A percentile compares a stretch with the other conserved stretches of the same genome.
Evolutionary conservation across 306 rosid species (phyloP).

Genomic region (Senna siamea): DNA sequence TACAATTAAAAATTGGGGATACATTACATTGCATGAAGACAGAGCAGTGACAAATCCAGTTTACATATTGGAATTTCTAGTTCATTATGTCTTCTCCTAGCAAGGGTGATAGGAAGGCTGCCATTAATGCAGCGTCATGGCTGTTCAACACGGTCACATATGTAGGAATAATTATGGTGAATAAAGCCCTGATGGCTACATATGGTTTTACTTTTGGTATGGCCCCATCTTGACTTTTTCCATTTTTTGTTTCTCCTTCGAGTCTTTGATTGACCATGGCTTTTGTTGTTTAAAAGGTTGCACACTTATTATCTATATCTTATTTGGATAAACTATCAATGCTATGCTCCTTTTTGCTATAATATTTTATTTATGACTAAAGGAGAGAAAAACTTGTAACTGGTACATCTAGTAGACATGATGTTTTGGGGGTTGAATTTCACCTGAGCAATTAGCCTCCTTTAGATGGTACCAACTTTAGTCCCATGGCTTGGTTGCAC

Average conservation of each 20-base stretch:
- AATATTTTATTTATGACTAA: background rate
- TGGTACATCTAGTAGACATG: slow-evolving; percentile 15
- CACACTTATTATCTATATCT: slow-evolving; percentile 26
- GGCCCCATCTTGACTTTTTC: too few relatives aligned
- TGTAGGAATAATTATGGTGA: too few relatives aligned
- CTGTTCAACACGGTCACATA: too few relatives aligned
- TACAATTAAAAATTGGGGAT: slow-evolving; percentile 29
- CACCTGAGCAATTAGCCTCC: slow-evolving; percentile 14
- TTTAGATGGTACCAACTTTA: slow-evolving; percentile 24
- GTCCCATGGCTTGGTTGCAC: slow-evolving; percentile 3
- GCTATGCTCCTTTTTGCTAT: slow-evolving; percentile 26
- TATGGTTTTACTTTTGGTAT: too few relatives aligned
- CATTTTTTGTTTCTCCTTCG: too few relatives aligned
- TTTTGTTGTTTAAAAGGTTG: too few relatives aligned
- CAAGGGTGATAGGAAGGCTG: too few relatives aligned
- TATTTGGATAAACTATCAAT: slow-evolving; percentile 25
- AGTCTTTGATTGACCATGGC: too few relatives aligned
- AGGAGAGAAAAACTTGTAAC: slow-evolving; percentile 6
- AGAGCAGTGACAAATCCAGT: slow-evolving; percentile 33
- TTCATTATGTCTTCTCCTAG: too few relatives aligned
- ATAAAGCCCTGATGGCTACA: too few relatives aligned
- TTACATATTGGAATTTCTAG: too few relatives aligned
- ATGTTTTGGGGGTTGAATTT: slow-evolving; percentile 36
- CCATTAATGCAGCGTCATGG: too few relatives aligned
- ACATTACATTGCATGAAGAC: slow-evolving; percentile 38